phyloP scores from a whole-genome alignment of 108 stramenopile genomes.

The Cyclotella atomus region DNA sequence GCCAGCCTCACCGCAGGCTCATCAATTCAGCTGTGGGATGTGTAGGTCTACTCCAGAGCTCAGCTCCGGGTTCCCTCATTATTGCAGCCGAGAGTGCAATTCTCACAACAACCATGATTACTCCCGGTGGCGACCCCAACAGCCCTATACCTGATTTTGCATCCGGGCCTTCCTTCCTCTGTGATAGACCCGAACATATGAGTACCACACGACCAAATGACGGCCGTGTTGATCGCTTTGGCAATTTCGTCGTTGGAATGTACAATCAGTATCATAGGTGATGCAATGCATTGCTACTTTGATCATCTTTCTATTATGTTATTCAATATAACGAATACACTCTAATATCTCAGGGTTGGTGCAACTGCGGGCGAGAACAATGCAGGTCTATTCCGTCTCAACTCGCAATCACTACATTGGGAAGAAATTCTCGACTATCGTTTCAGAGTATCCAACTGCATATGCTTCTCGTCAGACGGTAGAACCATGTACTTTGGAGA shows the following conservation, averaged over 20 bases:
- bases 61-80: constrained; percentile 27
- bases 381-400: constrained; percentile 61
- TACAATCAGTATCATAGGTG: constrained; percentile 72
- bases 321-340: not conserved
- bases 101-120: constrained; percentile 40
- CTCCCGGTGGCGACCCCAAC: not conserved
- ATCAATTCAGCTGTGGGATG: constrained; percentile 67
- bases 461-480: constrained; percentile 65
- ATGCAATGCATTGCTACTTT: not conserved
- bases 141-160: constrained; percentile 44
- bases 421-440: constrained; percentile 56
- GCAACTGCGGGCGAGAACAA: constrained; percentile 60
- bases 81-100: constrained; percentile 64
- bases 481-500: constrained; percentile 69
- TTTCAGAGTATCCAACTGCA: constrained; percentile 71
- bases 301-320: not conserved
- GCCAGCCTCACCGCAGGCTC: constrained; percentile 58
- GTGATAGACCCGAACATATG: constrained; percentile 56
- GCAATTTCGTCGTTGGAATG: constrained; percentile 71
- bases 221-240: constrained; percentile 72
- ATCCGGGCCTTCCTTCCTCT: constrained; percentile 41
- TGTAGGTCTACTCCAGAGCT: constrained; percentile 43
- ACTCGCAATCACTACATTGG: constrained; percentile 24
- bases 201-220: constrained; percentile 72
- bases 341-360: constrained; percentile 33